Percentiles rank a stretch among this genome's conserved stretches.
Conservation (phyloP, 805 yeast genomes). For the Pichia thaimueangensis region DNA sequence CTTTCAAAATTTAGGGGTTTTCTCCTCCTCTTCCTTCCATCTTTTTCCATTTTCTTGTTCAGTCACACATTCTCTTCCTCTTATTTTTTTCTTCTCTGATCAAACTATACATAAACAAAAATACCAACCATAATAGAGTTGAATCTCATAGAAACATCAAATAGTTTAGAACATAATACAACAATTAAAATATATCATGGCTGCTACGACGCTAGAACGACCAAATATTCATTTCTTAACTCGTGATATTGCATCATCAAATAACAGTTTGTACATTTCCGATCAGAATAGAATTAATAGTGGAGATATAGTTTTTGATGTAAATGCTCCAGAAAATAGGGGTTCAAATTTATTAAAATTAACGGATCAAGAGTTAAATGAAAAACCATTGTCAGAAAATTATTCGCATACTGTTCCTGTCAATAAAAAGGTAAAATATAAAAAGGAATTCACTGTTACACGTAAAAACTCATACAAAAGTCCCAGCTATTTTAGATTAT, state of each 20-base stretch:
- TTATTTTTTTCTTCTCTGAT: too few species aligned
- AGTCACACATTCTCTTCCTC: too few species aligned
- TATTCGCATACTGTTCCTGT: background rate
- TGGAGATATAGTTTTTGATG: slow-evolving; percentile 7
- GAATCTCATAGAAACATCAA: too few species aligned
- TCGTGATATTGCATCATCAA: slow-evolving; percentile 3
- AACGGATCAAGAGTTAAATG: background rate
- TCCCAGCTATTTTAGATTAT: slow-evolving; percentile 5
- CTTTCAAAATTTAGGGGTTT: too few species aligned
- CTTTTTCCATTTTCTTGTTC: too few species aligned
- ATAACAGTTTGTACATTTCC: slow-evolving; percentile 5
- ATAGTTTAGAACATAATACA: too few species aligned
- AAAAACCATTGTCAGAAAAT: background rate
- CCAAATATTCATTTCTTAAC: slow-evolving; percentile 2
- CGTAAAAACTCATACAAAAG: slow-evolving; percentile 10
- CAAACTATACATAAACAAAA: too few species aligned
- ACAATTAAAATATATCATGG: slow-evolving; percentile 1
- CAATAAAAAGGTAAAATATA: background rate
- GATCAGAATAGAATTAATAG: slow-evolving; percentile 6
- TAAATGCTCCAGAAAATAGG: background rate
- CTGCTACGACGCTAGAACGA: slow-evolving; percentile 1
- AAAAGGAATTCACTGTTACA: slow-evolving; percentile 8
- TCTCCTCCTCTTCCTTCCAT: too few species aligned
- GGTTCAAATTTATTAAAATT: background rate
- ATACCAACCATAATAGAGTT: too few species aligned